Evolutionary conservation across 1,139 yeast genomes (phyloP).

Genomic region (Sugiyamaella sp.): DNA sequence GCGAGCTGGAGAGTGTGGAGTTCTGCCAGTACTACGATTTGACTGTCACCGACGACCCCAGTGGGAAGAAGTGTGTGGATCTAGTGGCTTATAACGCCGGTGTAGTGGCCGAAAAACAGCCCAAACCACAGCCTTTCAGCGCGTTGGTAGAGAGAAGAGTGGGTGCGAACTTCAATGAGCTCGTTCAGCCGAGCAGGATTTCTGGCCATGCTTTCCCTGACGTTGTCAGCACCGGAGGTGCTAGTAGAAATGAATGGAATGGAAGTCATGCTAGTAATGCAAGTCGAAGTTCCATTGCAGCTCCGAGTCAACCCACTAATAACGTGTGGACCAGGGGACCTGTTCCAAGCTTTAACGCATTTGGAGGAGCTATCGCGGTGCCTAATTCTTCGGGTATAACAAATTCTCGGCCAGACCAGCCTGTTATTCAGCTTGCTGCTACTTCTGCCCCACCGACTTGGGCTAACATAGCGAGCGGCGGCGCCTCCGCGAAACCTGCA

Average conservation of each 20-base stretch:
- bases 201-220: background rate
- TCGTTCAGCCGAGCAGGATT: constrained; percentile 2
- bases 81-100: constrained; percentile 56
- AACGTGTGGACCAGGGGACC: too few relatives aligned
- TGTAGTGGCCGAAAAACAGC: constrained; percentile 51
- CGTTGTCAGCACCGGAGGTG: background rate
- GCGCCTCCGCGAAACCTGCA: background rate
- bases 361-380: too few relatives aligned
- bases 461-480: constrained; percentile 8
- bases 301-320: too few relatives aligned
- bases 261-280: background rate
- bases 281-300: too few relatives aligned
- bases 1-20: constrained; percentile 51
- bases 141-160: constrained; percentile 54
- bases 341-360: too few relatives aligned
- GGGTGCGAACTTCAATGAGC: constrained; percentile 1
- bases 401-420: too few relatives aligned
- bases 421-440: background rate
- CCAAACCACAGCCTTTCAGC: constrained; percentile 59
- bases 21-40: constrained; percentile 71
- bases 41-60: constrained; percentile 48
- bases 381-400: background rate
- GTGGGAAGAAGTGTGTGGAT: constrained; percentile 53
- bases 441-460: background rate
- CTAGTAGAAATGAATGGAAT: background rate